Evolutionary conservation across 2,329 filamentous ascomycete genomes (phyloP).

Genomic region (Neonectria magnoliae): DNA sequence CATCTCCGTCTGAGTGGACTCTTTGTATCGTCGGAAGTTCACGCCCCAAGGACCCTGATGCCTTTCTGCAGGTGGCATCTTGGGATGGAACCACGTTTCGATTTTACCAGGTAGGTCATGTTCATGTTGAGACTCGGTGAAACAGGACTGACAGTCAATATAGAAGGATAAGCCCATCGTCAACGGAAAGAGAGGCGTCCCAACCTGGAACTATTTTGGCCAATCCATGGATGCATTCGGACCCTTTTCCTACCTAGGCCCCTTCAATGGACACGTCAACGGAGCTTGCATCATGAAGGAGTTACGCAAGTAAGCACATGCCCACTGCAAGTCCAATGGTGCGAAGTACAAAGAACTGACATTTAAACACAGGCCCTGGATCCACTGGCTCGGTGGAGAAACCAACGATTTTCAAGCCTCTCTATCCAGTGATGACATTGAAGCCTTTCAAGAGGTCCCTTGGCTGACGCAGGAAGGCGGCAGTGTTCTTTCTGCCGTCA

Average conservation of each 20-base stretch:
- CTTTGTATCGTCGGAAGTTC: conserved; percentile 12
- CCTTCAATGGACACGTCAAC: conserved; percentile 26
- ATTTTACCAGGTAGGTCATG: conserved; percentile 11
- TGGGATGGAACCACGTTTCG: conserved; percentile 16
- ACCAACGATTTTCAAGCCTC: neutral
- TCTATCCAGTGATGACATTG: neutral
- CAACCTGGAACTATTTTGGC: conserved; percentile 18
- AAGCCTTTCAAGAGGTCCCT: neutral
- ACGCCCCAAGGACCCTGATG: neutral
- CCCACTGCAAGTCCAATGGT: neutral
- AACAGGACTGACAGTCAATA: too few species aligned
- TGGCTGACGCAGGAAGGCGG: neutral
- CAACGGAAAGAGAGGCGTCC: too few species aligned
- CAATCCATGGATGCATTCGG: conserved; percentile 20
- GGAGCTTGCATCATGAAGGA: conserved; percentile 24
- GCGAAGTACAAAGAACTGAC: neutral
- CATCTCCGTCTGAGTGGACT: conserved; percentile 3
- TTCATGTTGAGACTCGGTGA: too few species aligned
- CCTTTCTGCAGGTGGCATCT: conserved; percentile 15
- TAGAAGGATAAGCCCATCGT: too few species aligned
- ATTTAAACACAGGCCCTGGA: conserved; percentile 8
- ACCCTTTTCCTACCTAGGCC: conserved; percentile 12
- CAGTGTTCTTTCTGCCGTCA: neutral
- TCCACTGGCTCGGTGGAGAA: conserved; percentile 7
- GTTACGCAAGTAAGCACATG: neutral